Evolutionary conservation across 2,329 filamentous ascomycete genomes (phyloP), one percentile per base, ranked within the genome.

Genomic region (Aspergillus alliaceus): DNA sequence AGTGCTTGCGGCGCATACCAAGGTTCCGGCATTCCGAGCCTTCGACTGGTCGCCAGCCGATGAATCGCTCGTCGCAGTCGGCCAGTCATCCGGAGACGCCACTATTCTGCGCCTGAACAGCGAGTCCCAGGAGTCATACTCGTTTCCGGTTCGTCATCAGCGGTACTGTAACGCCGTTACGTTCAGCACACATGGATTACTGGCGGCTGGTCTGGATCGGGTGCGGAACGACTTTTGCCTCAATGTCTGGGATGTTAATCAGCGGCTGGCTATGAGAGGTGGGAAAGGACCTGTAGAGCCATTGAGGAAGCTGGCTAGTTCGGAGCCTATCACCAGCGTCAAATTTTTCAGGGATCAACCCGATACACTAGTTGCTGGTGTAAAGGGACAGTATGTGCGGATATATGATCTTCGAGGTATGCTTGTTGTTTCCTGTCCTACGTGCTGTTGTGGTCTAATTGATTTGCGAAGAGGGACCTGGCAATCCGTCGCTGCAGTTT

Each of bases 11-110:
- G 77, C 79, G 2, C 79, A 82, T 55, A 79, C 80, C 63, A 82
- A 82, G 59, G 78, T 87, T 1, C 84, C 84, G 27, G 79, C 82
- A 27, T 87, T 87, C 66, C 84, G 83, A 37, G 85, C 86, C 14
- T 88, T 88, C 70, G 85, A 87, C 69, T 88, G 85, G 85, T 87
- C 84, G 6, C 82, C 82, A 53, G 77, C 76, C 34, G 79, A 86
- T 62, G 81, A 85, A 57, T 77, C 78, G 48, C 71, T 86, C 2
- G 82, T 87, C 29, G 85, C 82, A 20, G 78, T 88, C 12, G 86
- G 86, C 24, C 80, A 85, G 59, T 81, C 82, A 2, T 85, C 84
- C 18, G 86, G 86, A 32, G 85, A 86, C 69, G 84, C 85, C 29
- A 83, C 80, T 12, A 72, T 88, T 50, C 72, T 87, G 55, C 80